These are phyloP conservation scores for Rosa persica DNA, from an alignment of 306 rosid genomes.

Conservation along the genomic window DNA sequence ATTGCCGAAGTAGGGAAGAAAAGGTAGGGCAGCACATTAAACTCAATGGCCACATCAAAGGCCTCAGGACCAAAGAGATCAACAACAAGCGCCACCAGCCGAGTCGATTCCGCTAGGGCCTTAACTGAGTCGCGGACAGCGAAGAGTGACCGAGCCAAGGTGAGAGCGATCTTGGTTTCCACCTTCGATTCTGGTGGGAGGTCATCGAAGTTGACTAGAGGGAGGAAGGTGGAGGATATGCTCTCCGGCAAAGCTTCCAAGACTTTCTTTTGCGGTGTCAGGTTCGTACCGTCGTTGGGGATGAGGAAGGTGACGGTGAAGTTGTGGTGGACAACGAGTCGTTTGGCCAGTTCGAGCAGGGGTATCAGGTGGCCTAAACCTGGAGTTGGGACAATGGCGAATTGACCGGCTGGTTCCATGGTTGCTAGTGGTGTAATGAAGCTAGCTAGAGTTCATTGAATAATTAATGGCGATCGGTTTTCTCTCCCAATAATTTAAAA, in stretches of 20 bases:
- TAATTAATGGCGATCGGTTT: too few relatives aligned
- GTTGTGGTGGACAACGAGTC: conserved; percentile 18
- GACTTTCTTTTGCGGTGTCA: neutral
- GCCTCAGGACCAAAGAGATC: conserved; percentile 16
- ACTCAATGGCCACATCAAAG: conserved; percentile 21
- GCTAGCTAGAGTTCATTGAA: neutral
- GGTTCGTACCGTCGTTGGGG: conserved; percentile 13
- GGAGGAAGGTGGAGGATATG: conserved; percentile 18
- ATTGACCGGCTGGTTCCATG: conserved; percentile 6
- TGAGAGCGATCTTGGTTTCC: conserved; percentile 2
- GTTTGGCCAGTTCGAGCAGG: conserved; percentile 25
- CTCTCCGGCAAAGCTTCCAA: conserved; percentile 13
- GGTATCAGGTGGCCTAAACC: conserved; percentile 34
- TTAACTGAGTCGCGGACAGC: conserved; percentile 14
- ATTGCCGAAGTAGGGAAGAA: conserved; percentile 6
- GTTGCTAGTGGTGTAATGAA: neutral
- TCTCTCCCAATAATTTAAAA: too few relatives aligned
- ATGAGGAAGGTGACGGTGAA: conserved; percentile 24
- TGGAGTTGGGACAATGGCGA: conserved; percentile 26
- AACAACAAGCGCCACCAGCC: conserved; percentile 5
- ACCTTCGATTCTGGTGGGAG: neutral
- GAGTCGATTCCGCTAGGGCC: neutral
- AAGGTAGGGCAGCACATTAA: conserved; percentile 7
- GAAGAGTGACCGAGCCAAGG: conserved; percentile 18
- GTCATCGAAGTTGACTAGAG: conserved; percentile 26